Conservation (phyloP, 768 basidiomycete species). For the Boletus fagicola region DNA sequence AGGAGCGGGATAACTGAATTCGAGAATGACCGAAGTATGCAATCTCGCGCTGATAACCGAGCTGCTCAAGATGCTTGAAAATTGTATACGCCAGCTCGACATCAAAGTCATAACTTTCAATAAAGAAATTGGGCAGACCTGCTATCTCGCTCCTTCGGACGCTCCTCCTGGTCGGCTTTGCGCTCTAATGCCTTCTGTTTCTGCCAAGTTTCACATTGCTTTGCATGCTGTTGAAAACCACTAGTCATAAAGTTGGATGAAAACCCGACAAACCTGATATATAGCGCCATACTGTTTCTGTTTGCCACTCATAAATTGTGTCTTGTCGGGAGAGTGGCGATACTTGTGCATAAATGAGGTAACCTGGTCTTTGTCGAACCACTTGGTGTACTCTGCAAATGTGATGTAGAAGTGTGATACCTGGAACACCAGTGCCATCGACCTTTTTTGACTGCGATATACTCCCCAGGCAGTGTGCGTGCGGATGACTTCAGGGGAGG, state of each 20-base stretch:
- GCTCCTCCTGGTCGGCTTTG: not conserved
- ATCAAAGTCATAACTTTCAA: not conserved
- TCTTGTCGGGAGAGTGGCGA: not conserved
- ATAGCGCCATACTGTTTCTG: not conserved
- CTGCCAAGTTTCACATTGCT: not conserved
- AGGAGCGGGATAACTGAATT: too few relatives aligned
- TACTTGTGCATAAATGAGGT: constrained; percentile 11
- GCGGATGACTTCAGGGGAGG: not conserved
- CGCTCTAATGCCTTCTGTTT: not conserved
- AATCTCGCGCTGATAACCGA: not conserved
- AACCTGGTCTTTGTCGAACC: constrained; percentile 8
- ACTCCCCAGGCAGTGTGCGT: not conserved
- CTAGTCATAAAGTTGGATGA: not conserved
- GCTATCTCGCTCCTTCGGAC: not conserved
- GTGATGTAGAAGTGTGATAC: not conserved
- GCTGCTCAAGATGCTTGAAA: not conserved
- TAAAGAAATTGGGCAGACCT: not conserved
- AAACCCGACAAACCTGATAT: not conserved
- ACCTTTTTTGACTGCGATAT: not conserved
- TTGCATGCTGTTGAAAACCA: not conserved
- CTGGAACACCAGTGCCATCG: not conserved
- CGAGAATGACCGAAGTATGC: not conserved
- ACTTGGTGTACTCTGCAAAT: not conserved
- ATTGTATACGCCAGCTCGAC: not conserved
- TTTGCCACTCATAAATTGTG: not conserved